Conservation (phyloP, 2,329 filamentous ascomycete genomes). For the Taxawa tesnikishii region DNA sequence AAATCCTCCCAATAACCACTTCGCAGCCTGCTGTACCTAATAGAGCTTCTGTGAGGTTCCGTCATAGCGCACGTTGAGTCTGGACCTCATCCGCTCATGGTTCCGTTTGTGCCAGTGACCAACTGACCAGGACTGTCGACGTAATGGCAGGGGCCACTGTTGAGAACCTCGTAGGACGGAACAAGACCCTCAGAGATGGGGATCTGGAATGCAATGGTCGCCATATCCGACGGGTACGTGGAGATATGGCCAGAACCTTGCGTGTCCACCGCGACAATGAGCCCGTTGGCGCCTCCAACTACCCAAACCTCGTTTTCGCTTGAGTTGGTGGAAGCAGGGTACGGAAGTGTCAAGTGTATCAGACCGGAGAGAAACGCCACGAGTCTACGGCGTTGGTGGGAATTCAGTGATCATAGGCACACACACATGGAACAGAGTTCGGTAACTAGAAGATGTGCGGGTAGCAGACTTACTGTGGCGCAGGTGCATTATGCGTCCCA, state of each 20-base stretch:
- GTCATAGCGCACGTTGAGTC: no score
- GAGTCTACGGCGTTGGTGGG: constrained; percentile 11
- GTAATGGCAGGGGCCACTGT: constrained; percentile 6
- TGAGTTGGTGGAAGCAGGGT: constrained; percentile 8
- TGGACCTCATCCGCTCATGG: no score
- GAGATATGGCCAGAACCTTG: constrained; percentile 20
- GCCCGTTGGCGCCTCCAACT: constrained; percentile 19
- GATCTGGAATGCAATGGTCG: constrained; percentile 16
- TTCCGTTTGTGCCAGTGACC: no score
- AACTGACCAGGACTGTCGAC: constrained; percentile 3
- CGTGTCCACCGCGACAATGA: constrained; percentile 20
- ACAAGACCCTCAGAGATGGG: constrained; percentile 15
- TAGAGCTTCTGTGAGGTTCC: no score
- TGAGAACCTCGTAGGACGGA: constrained; percentile 5
- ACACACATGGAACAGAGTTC: no score
- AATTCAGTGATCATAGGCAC: no score
- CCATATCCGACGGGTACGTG: constrained; percentile 18
- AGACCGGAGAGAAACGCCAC: constrained; percentile 21
- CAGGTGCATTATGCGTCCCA: constrained; percentile 21
- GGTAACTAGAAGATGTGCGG: no score
- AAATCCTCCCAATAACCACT: no score
- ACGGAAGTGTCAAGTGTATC: constrained; percentile 19
- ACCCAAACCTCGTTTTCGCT: constrained; percentile 15
- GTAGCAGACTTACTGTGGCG: constrained; percentile 14
- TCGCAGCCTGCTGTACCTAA: no score